Base-by-base conservation (phyloP, 2,329 filamentous ascomycete species). In the Aspergillus sp. region DNA sequence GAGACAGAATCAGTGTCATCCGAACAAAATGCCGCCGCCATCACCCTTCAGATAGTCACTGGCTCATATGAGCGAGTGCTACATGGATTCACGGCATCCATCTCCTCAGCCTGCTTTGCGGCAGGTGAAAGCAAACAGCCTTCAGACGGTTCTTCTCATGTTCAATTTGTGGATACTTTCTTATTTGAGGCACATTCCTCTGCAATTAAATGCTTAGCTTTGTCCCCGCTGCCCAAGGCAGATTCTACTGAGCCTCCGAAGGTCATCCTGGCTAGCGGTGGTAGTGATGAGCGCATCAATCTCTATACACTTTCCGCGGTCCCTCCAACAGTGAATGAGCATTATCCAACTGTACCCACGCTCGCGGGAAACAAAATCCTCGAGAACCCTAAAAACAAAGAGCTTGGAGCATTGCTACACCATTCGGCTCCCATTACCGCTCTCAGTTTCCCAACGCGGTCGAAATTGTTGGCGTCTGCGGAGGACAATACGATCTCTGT, bases 41-140 rank as follows among this genome's bases (percentile, higher is more conserved):
- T 86, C 64, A 87, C 88, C n/a, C 82, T 98, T 58, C 95, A 98
- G 75, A 88, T 99, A 64, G 83, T 98, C 59, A 88, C 91, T 6
- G 95, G 95, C 48, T 97, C 93, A 53, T 99, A 99, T 77, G 95
- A 99, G 72, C 86, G 92, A 63, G 86, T 96, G 50, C 83, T 99
- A 19, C 95, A 99, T 74, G 95, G 95, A 59, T 83, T 97, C 67
- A 91, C 89, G 7, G 92, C 89, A n/a, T 86, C 86, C 2, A 79
- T 96, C 52, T 80, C 83, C 22, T 61, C 68, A 15, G 58, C 61
- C 11, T 56, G 60, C 12, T 61, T 71, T 68, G 63, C 70, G 62
- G 49, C 60, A 56, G 41, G 66, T 50, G 55, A 67, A 33, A 51
- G 64, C 33, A 63, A 70, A 52, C 57, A 67, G 53, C 51, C 61